Evolutionary conservation across 2,329 filamentous ascomycete genomes (phyloP).

Genomic region (Proliferodiscus dingleyae): DNA sequence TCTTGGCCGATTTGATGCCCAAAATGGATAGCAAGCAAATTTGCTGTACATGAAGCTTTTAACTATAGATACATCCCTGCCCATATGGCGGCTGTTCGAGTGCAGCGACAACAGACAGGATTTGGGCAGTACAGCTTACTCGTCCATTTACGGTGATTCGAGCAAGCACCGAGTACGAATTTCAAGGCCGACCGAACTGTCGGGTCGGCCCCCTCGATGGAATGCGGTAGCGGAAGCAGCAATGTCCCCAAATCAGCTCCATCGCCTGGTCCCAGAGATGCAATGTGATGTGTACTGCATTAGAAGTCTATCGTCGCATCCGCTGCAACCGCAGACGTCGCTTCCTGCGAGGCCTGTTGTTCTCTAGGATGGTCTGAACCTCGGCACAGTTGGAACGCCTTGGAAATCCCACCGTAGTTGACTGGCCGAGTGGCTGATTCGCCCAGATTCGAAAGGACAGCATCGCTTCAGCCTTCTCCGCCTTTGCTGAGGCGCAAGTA

Average conservation of each 20-base stretch:
- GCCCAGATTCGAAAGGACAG: neutral
- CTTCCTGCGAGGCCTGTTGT: neutral
- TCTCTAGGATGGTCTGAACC: neutral
- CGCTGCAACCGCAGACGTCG: neutral
- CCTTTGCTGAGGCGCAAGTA: neutral
- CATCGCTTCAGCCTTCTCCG: neutral
- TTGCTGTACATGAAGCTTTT: too few relatives aligned
- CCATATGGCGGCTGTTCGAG: neutral
- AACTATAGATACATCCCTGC: too few relatives aligned
- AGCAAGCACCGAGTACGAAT: neutral
- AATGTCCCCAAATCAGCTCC: neutral
- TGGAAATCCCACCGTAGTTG: too few relatives aligned
- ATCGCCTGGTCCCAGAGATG: neutral
- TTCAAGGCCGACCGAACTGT: neutral
- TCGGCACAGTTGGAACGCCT: too few relatives aligned
- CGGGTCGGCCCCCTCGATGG: neutral
- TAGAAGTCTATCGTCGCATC: neutral
- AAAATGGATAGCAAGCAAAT: neutral
- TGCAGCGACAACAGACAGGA: too few relatives aligned
- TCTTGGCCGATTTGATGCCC: too few relatives aligned
- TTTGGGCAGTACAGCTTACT: too few relatives aligned
- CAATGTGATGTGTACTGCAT: too few relatives aligned
- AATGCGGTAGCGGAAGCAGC: neutral
- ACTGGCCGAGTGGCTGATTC: neutral
- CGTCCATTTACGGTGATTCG: neutral